Evolutionary conservation across 2,329 filamentous ascomycete species (phyloP).

Genomic region (Paecilomyces formosus): DNA sequence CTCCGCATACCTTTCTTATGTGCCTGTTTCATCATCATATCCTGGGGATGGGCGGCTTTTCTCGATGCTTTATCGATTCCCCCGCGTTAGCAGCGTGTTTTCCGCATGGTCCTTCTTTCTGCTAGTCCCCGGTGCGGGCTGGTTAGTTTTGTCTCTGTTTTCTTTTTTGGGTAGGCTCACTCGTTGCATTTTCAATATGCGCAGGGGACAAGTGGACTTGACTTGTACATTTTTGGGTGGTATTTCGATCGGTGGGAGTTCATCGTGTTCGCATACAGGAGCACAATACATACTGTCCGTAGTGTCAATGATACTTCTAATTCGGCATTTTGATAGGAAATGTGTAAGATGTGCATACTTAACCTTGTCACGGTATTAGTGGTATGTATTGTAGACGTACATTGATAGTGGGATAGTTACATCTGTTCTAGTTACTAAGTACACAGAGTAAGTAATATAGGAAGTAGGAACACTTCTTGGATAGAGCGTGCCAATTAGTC

Average conservation of each 20-base stretch:
- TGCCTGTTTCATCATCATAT: not conserved
- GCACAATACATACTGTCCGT: not conserved
- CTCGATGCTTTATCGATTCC: not conserved
- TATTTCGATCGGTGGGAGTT: not conserved
- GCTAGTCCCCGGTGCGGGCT: not conserved
- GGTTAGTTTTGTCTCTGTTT: not conserved
- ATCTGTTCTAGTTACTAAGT: no score
- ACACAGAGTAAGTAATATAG: no score
- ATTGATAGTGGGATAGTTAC: no score
- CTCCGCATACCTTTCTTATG: not conserved
- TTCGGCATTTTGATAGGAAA: not conserved
- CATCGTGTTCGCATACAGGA: not conserved
- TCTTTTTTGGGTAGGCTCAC: not conserved
- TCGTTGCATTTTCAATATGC: not conserved
- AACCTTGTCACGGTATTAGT: not conserved
- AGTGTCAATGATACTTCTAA: not conserved
- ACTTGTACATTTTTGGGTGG: not conserved
- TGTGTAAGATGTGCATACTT: not conserved
- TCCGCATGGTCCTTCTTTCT: not conserved
- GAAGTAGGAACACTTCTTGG: no score
- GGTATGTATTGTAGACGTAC: no score
- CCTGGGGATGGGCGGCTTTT: not conserved
- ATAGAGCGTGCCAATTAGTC: no score
- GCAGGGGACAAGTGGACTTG: not conserved
- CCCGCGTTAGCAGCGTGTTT: not conserved